Evolutionary conservation across 805 yeast genomes (phyloP).

Genomic region (Candida morakotiae): DNA sequence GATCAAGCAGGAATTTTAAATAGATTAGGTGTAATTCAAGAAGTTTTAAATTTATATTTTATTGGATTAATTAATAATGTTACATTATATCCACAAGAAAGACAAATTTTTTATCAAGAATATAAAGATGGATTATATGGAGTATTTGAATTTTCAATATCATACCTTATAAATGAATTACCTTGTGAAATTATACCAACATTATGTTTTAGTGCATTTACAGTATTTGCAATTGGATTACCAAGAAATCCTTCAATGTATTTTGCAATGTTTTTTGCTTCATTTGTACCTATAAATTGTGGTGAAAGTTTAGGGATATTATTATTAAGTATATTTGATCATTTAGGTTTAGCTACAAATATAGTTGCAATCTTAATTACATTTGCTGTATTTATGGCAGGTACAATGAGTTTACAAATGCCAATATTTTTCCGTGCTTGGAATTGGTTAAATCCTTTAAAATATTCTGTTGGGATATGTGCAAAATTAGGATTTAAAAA

Average conservation of each 20-base stretch:
- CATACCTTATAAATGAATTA: constrained; percentile 56
- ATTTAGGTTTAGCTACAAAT: constrained; percentile 80
- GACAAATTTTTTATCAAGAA: constrained; percentile 74
- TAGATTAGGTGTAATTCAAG: constrained; percentile 73
- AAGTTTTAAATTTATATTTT: constrained; percentile 65
- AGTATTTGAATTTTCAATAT: constrained; percentile 53
- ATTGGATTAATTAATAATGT: constrained; percentile 77
- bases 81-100: constrained; percentile 68
- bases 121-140: constrained; percentile 69
- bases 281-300: constrained; percentile 55
- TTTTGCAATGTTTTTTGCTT: constrained; percentile 55
- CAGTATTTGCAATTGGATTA: constrained; percentile 68
- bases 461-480: constrained; percentile 59
- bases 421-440: constrained; percentile 62
- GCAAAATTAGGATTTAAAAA: constrained; percentile 54
- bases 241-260: constrained; percentile 65
- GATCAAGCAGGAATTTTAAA: constrained; percentile 51
- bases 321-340: constrained; percentile 65
- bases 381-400: constrained; percentile 78
- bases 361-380: constrained; percentile 62
- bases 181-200: constrained; percentile 63
- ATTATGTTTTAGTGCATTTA: constrained; percentile 52
- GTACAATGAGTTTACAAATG: constrained; percentile 73
- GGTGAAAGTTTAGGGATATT: constrained; percentile 84
- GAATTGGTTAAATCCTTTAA: constrained; percentile 71